A percentile compares a stretch with the other conserved stretches of the same genome.
Evolutionary conservation across 805 yeast species (phyloP).

Genomic region (Candida ficus): DNA sequence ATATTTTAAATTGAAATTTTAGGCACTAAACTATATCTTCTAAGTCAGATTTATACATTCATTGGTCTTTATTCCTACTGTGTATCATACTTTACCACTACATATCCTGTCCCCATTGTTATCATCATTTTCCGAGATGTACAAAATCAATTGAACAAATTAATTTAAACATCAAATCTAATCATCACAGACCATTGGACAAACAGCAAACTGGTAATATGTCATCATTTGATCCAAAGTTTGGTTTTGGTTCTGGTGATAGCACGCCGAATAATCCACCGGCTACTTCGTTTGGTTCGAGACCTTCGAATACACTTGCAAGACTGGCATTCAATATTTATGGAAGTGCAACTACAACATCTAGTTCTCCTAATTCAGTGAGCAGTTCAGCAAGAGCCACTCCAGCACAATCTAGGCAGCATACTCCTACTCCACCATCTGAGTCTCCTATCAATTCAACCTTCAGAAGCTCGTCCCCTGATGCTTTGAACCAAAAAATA

Average conservation of each 20-base stretch:
- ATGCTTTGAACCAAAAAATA: slow-evolving; percentile 14
- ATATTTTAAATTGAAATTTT: too few relatives aligned
- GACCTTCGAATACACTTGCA: slow-evolving; percentile 33
- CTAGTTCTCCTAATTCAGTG: slow-evolving; percentile 9
- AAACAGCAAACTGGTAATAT: background rate
- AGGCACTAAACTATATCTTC: too few relatives aligned
- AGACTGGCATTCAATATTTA: slow-evolving; percentile 57
- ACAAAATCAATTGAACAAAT: too few relatives aligned
- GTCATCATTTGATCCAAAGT: background rate
- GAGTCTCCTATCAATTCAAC: background rate
- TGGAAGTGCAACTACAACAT: slow-evolving; percentile 21
- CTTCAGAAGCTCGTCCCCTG: background rate
- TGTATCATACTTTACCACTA: too few relatives aligned
- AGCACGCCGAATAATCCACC: background rate
- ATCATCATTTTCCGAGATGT: too few relatives aligned
- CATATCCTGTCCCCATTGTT: too few relatives aligned
- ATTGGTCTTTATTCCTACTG: too few relatives aligned
- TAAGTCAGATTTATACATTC: too few relatives aligned
- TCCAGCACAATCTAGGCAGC: slow-evolving; percentile 6
- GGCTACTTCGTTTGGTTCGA: slow-evolving; percentile 8
- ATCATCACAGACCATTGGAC: too few relatives aligned
- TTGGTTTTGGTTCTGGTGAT: background rate
- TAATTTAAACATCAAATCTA: too few relatives aligned
- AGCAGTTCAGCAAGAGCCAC: slow-evolving; percentile 10
- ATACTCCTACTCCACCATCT: slow-evolving; percentile 1